Conservation (phyloP, 495 filamentous ascomycete species). For the Penicillium canescens region DNA sequence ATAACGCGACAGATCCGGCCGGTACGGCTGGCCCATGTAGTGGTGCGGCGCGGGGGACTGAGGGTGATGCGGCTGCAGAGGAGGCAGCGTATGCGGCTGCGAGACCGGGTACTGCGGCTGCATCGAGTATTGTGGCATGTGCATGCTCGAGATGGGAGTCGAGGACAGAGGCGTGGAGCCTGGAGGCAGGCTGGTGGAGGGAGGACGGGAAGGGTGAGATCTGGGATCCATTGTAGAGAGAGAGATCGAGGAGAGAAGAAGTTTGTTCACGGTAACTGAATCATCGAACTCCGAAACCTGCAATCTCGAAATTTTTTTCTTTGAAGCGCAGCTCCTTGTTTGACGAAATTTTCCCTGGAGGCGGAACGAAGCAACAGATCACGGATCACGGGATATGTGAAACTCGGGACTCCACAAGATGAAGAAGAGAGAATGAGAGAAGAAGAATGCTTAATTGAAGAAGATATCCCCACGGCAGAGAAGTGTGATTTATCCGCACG, state of each 20-base stretch:
- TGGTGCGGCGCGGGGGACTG: constrained; percentile 50
- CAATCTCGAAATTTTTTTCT: constrained; percentile 7
- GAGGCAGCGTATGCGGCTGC: constrained; percentile 69
- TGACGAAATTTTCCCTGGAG: constrained; percentile 23
- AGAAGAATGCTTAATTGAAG: constrained; percentile 46
- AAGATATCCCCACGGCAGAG: constrained; percentile 43
- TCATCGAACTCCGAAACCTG: constrained; percentile 39
- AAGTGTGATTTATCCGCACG: constrained; percentile 45
- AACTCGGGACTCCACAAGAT: constrained; percentile 19
- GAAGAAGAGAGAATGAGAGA: constrained; percentile 17
- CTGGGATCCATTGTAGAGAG: constrained; percentile 50
- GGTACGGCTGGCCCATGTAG: constrained; percentile 60
- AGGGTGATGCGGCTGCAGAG: constrained; percentile 62
- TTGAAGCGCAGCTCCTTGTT: constrained; percentile 21
- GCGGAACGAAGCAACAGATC: constrained; percentile 11
- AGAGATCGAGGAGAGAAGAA: constrained; percentile 28
- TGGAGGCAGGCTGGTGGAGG: constrained; percentile 58
- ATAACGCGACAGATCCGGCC: constrained; percentile 63
- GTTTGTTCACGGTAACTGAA: constrained; percentile 44
- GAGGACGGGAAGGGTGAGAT: constrained; percentile 56
- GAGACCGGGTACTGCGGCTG: constrained; percentile 59
- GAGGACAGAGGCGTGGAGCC: constrained; percentile 47
- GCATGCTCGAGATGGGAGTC: constrained; percentile 48
- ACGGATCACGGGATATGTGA: constrained; percentile 17
- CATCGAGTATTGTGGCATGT: constrained; percentile 52